Percentiles rank a stretch among this genome's conserved stretches.
Evolutionary conservation across 1,284 basidiomycete genomes (phyloP).

Genomic region (Cryptococcus floricola): DNA sequence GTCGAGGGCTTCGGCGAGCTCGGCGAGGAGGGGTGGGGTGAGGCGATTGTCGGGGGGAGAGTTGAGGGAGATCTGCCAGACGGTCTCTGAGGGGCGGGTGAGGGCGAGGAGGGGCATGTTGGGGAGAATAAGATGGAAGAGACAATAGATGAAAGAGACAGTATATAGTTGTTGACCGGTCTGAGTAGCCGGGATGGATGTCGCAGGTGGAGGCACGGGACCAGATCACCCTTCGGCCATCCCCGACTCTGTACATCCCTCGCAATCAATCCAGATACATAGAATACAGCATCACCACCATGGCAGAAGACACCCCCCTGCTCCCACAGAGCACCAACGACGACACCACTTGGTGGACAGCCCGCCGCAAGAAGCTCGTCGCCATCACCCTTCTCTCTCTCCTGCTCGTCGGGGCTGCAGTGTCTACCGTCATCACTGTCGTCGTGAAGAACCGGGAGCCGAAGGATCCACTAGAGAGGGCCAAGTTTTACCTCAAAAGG

Average conservation of each 20-base stretch:
- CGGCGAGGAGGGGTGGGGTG: conserved; percentile 36
- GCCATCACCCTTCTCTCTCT: conserved; percentile 41
- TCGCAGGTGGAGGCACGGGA: conserved; percentile 1
- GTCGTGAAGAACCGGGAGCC: conserved; percentile 42
- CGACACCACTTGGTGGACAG: neutral
- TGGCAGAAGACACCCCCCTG: neutral
- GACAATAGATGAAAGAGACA: no score
- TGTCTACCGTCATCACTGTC: conserved; percentile 30
- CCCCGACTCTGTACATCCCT: neutral
- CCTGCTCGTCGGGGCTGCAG: conserved; percentile 33
- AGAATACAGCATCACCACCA: neutral
- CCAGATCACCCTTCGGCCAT: neutral
- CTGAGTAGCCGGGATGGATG: no score
- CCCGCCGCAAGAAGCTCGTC: conserved; percentile 5
- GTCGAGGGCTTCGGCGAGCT: conserved; percentile 58
- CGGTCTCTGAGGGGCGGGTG: conserved; percentile 29
- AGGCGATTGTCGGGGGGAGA: conserved; percentile 49
- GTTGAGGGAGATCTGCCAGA: conserved; percentile 42
- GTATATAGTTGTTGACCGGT: no score
- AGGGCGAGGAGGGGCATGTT: conserved; percentile 13
- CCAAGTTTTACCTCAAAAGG: conserved; percentile 46
- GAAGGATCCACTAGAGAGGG: conserved; percentile 43
- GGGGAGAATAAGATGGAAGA: no score
- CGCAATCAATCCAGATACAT: conserved; percentile 2
- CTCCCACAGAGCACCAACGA: neutral